phyloP scores from a whole-genome alignment of 2,329 filamentous ascomycete genomes.

The Ophiocordyceps camponoti-floridani region DNA sequence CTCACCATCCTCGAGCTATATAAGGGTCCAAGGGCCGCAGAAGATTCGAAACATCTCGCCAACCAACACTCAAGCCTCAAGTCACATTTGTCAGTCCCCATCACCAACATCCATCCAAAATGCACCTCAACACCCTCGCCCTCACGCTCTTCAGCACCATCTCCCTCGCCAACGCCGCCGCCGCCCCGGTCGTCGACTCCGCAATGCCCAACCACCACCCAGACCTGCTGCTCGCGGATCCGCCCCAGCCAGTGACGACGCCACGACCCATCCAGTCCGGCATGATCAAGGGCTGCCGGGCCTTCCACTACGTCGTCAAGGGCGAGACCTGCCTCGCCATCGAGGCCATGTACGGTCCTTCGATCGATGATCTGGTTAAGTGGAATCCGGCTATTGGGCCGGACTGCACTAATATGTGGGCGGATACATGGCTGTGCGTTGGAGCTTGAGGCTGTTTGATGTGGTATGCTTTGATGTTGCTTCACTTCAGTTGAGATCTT shows the following conservation, averaged over 20 bases:
- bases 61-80: background rate
- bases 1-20: too few relatives aligned
- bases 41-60: background rate
- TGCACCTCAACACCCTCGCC: background rate
- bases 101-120: background rate
- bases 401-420: constrained; percentile 9
- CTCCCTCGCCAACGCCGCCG: background rate
- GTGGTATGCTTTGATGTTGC: too few relatives aligned
- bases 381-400: constrained; percentile 14
- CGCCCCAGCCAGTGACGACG: background rate
- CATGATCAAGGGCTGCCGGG: constrained; percentile 2
- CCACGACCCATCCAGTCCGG: constrained; percentile 1
- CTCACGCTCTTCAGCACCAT: background rate
- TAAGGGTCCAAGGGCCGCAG: too few relatives aligned
- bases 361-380: constrained; percentile 6
- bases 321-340: constrained; percentile 7
- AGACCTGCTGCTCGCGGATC: too few relatives aligned
- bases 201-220: too few relatives aligned
- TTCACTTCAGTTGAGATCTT: too few relatives aligned
- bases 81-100: background rate
- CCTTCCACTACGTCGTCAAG: constrained; percentile 2
- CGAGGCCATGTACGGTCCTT: constrained; percentile 5
- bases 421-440: constrained; percentile 3
- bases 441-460: background rate
- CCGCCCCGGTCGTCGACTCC: background rate